phyloP scores from a whole-genome alignment of 129 eudicot genomes.

The Ambrosia trifida region DNA sequence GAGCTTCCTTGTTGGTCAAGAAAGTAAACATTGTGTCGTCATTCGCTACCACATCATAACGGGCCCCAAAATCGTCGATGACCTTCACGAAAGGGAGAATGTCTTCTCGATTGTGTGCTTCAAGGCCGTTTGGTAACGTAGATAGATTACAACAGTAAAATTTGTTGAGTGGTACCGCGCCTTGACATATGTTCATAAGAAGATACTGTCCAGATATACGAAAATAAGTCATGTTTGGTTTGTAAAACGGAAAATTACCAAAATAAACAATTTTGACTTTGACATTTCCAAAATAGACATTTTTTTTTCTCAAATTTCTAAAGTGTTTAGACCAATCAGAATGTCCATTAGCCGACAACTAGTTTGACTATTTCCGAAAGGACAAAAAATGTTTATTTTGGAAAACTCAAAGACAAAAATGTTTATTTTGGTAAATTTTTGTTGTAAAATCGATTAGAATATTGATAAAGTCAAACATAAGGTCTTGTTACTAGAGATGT shows the following conservation, averaged over 20 bases:
- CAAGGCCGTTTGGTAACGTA: constrained; percentile 53
- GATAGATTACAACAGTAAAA: constrained; percentile 72
- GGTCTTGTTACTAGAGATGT: background rate
- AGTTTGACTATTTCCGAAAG: too few species aligned
- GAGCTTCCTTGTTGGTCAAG: constrained; percentile 81
- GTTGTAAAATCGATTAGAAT: background rate
- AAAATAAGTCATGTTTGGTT: background rate
- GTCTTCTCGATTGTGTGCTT: constrained; percentile 50
- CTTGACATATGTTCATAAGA: constrained; percentile 51
- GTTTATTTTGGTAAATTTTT: too few species aligned
- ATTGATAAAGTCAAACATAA: background rate
- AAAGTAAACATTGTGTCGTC: constrained; percentile 75
- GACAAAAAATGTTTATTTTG: too few species aligned
- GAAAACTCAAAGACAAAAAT: too few species aligned
- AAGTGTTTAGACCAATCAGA: too few species aligned
- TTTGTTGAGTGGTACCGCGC: constrained; percentile 67
- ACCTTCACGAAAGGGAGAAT: constrained; percentile 75
- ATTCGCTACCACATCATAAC: constrained; percentile 59
- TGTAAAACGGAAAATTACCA: background rate
- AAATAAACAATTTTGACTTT: too few species aligned
- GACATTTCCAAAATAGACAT: too few species aligned
- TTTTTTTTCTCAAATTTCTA: too few species aligned
- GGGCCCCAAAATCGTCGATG: constrained; percentile 69
- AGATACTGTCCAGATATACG: constrained; percentile 61
- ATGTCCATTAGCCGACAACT: too few species aligned